A percentile compares a stretch with the other conserved stretches of the same genome.
phyloP scores from a whole-genome alignment of 1,139 yeast species.

The Diutina ranongensis region DNA sequence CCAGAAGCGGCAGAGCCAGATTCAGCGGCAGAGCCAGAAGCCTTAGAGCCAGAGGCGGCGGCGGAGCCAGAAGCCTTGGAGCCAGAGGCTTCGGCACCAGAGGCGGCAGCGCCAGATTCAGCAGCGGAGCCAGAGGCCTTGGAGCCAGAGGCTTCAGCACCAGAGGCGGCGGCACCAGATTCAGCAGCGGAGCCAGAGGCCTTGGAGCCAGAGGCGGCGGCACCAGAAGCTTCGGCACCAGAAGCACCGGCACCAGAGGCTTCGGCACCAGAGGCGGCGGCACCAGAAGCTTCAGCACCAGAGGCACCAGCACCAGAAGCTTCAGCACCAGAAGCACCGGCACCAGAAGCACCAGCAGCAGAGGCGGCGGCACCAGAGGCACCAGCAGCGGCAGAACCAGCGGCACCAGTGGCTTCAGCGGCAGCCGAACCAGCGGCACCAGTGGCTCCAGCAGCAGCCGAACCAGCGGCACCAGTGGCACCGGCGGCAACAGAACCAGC shows the following conservation, averaged over 20 bases:
- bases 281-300: background rate
- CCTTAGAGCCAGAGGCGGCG: background rate
- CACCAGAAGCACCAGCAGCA: background rate
- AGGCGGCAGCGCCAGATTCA: background rate
- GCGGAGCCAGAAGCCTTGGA: background rate
- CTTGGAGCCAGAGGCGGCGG: background rate
- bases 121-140: background rate
- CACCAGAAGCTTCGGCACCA: background rate
- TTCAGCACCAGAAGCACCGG: no score
- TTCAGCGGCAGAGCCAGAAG: background rate
- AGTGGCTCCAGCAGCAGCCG: background rate
- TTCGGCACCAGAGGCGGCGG: background rate
- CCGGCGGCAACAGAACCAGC: background rate
- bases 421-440: background rate
- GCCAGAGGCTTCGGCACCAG: background rate
- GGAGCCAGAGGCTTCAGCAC: background rate
- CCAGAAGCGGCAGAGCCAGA: background rate
- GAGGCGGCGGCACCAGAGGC: background rate
- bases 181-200: background rate
- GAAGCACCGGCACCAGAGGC: background rate
- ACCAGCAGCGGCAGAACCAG: background rate
- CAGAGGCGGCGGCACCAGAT: background rate
- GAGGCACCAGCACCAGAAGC: background rate
- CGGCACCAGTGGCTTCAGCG: background rate
- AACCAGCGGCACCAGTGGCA: background rate